Conservation (phyloP, 371 early-diverging fungal species). For the Basidiobolus meristosporus region DNA sequence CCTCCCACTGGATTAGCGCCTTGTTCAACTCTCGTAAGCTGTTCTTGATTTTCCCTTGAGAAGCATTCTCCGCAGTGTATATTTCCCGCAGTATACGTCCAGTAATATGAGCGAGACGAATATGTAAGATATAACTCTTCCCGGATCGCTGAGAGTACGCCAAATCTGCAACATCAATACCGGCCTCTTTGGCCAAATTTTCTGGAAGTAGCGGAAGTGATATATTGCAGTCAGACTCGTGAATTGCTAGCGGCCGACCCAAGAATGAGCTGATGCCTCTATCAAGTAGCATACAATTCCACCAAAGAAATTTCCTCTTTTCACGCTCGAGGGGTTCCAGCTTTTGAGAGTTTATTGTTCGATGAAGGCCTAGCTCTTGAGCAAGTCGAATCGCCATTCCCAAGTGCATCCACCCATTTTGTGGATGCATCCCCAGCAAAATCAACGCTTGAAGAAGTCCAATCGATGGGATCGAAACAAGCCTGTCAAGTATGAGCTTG, state of each 20-base stretch:
- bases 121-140: too few species aligned
- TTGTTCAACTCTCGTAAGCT: too few species aligned
- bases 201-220: conserved; percentile 3
- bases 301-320: conserved; percentile 31
- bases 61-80: too few species aligned
- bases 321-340: conserved; percentile 23
- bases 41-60: too few species aligned
- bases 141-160: too few species aligned
- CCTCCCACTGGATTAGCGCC: too few species aligned
- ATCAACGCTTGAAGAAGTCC: conserved; percentile 30
- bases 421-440: conserved; percentile 7
- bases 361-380: conserved; percentile 36
- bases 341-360: conserved; percentile 19
- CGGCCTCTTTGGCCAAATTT: not conserved
- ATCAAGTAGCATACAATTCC: conserved; percentile 38
- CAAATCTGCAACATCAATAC: too few species aligned
- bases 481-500: conserved; percentile 20
- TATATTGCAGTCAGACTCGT: conserved; percentile 1
- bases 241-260: conserved; percentile 3
- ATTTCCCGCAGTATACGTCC: too few species aligned
- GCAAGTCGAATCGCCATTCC: conserved; percentile 41
- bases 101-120: too few species aligned
- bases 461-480: conserved; percentile 25
- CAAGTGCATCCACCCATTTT: conserved; percentile 8
- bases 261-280: conserved; percentile 2